Percentiles rank a stretch among this genome's conserved stretches.
phyloP scores from a whole-genome alignment of 1,284 basidiomycete genomes.

The Marasmius sp. region DNA sequence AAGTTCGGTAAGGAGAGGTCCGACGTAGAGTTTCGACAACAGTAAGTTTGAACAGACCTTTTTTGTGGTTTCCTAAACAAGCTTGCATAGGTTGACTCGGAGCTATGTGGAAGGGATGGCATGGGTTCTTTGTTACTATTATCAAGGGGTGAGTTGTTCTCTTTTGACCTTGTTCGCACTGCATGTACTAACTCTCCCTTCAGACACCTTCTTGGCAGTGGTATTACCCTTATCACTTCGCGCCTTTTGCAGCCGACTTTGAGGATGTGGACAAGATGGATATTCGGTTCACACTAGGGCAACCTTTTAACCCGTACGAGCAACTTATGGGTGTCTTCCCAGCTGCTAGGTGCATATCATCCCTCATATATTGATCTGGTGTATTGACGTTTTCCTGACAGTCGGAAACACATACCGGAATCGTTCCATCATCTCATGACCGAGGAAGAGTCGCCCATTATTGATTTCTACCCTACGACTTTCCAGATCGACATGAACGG shows the following conservation, averaged over 20 bases:
- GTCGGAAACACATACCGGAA: conserved; percentile 84
- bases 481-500: conserved; percentile 99
- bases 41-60: conserved; percentile 46
- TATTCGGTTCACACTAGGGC: conserved; percentile 76
- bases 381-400: conserved; percentile 32
- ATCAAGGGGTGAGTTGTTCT: conserved; percentile 80
- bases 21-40: conserved; percentile 74
- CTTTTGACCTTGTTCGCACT: background rate
- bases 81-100: conserved; percentile 65
- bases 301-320: conserved; percentile 96
- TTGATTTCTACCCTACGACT: conserved; percentile 92
- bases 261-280: conserved; percentile 78
- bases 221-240: conserved; percentile 99
- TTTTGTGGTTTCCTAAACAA: conserved; percentile 16
- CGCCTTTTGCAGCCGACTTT: conserved; percentile 97
- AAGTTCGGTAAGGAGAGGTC: conserved; percentile 85
- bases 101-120: conserved; percentile 92
- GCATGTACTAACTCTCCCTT: conserved; percentile 7
- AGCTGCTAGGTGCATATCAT: conserved; percentile 69
- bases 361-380: background rate
- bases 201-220: conserved; percentile 98
- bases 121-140: conserved; percentile 98
- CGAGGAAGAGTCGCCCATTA: conserved; percentile 85
- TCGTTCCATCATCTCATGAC: conserved; percentile 91
- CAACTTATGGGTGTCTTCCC: conserved; percentile 99